Percentiles rank a stretch among this genome's conserved stretches.
Evolutionary conservation across 2,329 filamentous ascomycete species (phyloP).

Genomic region (Metarhizium robertsii): DNA sequence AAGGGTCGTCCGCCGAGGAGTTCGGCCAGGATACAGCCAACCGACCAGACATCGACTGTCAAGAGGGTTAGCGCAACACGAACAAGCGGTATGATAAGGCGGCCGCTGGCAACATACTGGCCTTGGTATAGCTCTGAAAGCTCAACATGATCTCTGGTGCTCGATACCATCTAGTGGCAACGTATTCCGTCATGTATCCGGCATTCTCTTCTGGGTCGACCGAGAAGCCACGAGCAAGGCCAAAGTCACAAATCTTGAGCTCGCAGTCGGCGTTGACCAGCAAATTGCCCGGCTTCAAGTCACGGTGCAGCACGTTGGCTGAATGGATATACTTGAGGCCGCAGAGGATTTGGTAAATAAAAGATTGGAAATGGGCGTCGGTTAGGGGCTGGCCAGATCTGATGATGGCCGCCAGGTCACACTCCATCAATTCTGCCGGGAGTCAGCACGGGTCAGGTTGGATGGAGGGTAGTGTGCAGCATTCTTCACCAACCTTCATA

Average conservation of each 20-base stretch:
- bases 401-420: conserved; percentile 95
- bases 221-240: conserved; percentile 90
- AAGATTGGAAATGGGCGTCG: conserved; percentile 98
- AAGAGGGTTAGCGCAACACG: background rate
- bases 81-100: no score
- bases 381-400: conserved; percentile 93
- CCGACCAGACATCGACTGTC: conserved; percentile 95
- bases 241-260: conserved; percentile 98
- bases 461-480: no score
- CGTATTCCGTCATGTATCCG: conserved; percentile 99
- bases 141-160: conserved; percentile 99
- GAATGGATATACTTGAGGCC: conserved; percentile 99
- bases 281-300: conserved; percentile 93
- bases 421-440: conserved; percentile 87
- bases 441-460: background rate
- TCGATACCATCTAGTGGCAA: conserved; percentile 90
- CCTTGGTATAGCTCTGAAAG: conserved; percentile 99
- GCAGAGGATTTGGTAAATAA: conserved; percentile 99
- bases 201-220: conserved; percentile 97
- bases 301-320: conserved; percentile 92
- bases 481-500: conserved; percentile 68
- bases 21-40: conserved; percentile 95
- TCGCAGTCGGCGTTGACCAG: conserved; percentile 98
- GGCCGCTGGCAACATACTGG: conserved; percentile 59
- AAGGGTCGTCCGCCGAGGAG: conserved; percentile 92